phyloP scores from a whole-genome alignment of 2,329 filamentous ascomycete genomes.

The Juglanconis juglandina region DNA sequence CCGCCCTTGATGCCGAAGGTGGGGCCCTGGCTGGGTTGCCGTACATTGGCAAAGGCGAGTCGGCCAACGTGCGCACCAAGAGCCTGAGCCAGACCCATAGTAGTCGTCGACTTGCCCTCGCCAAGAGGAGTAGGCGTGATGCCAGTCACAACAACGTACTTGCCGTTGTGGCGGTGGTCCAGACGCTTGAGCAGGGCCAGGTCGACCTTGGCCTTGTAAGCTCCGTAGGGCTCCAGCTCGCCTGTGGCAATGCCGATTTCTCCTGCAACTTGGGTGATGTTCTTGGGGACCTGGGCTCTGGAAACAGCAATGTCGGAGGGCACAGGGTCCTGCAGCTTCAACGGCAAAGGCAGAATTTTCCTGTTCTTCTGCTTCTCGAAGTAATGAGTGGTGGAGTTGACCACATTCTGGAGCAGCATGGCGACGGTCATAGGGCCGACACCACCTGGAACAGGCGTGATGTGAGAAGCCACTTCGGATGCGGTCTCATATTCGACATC shows the following conservation, averaged over 20 bases:
- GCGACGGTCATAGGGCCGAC: slow-evolving; percentile 99
- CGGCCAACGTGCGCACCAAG: slow-evolving; percentile 83
- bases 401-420: slow-evolving; percentile 94
- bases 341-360: slow-evolving; percentile 74
- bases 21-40: slow-evolving; percentile 93
- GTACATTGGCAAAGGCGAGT: slow-evolving; percentile 91
- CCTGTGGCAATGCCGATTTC: slow-evolving; percentile 86
- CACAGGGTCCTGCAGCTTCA: slow-evolving; percentile 75
- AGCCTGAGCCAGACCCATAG: slow-evolving; percentile 90
- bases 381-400: slow-evolving; percentile 76
- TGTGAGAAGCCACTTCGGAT: slow-evolving; percentile 79
- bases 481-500: slow-evolving; percentile 92
- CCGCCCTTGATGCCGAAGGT: slow-evolving; percentile 99
- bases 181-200: slow-evolving; percentile 78
- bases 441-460: slow-evolving; percentile 93
- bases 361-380: slow-evolving; percentile 81
- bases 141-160: slow-evolving; percentile 88
- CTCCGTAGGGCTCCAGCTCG: slow-evolving; percentile 91
- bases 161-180: slow-evolving; percentile 80
- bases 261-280: slow-evolving; percentile 76
- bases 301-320: slow-evolving; percentile 97
- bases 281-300: slow-evolving; percentile 84
- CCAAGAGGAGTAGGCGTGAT: slow-evolving; percentile 96
- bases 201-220: slow-evolving; percentile 94
- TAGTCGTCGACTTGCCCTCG: slow-evolving; percentile 97